phyloP scores from a whole-genome alignment of 2,329 filamentous ascomycete genomes.

The Onygenales sp. region DNA sequence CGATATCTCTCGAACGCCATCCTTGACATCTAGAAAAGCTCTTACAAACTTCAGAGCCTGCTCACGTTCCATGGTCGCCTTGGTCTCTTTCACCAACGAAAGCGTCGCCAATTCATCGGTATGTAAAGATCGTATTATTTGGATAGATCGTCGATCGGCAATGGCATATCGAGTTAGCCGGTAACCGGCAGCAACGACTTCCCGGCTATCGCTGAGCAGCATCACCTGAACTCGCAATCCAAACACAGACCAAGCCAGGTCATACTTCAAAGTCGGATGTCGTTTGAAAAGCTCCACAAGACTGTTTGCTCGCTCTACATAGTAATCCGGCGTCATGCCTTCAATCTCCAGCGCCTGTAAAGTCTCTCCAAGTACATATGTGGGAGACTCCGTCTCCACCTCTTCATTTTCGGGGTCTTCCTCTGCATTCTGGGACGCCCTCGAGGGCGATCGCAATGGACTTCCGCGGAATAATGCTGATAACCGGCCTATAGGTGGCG shows the following conservation, averaged over 20 bases:
- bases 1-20: constrained; percentile 79
- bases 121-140: constrained; percentile 76
- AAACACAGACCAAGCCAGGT: constrained; percentile 92
- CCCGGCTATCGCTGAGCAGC: constrained; percentile 88
- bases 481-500: constrained; percentile 34
- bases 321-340: constrained; percentile 86
- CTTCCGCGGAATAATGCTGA: constrained; percentile 50
- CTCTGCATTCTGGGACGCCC: constrained; percentile 28
- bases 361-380: constrained; percentile 80
- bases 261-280: constrained; percentile 88
- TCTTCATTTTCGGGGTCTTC: constrained; percentile 48
- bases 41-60: constrained; percentile 95
- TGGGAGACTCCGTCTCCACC: constrained; percentile 71
- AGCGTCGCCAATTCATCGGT: constrained; percentile 88
- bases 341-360: constrained; percentile 81
- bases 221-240: constrained; percentile 89
- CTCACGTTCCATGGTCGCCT: constrained; percentile 93
- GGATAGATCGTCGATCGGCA: constrained; percentile 79
- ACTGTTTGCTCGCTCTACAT: constrained; percentile 83
- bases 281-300: constrained; percentile 95
- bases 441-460: constrained; percentile 43
- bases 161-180: constrained; percentile 89
- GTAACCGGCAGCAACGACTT: constrained; percentile 92
- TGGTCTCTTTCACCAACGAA: constrained; percentile 89
- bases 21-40: constrained; percentile 90